Percentiles rank a stretch among this genome's conserved stretches.
These are phyloP conservation scores for Ceratocystiopsis minuta DNA, from an alignment of 2,329 filamentous ascomycete species.

Conservation along the genomic window DNA sequence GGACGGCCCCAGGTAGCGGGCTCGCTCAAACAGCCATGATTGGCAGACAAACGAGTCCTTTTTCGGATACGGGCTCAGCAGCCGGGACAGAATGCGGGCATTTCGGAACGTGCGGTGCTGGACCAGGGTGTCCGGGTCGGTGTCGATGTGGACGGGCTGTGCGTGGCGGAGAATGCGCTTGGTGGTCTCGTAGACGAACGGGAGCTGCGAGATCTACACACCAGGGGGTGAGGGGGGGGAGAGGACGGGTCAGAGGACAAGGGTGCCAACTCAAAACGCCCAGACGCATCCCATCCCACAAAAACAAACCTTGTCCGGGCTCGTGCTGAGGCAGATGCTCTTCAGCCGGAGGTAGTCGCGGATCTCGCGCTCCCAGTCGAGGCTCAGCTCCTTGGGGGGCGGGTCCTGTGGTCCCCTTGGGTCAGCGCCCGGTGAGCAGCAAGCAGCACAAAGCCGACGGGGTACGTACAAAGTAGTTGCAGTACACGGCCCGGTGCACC, in stretches of 20 bases:
- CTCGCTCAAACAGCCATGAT: slow-evolving; percentile 43
- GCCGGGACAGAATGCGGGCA: slow-evolving; percentile 22
- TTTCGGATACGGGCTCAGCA: slow-evolving; percentile 30
- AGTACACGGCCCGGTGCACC: slow-evolving; percentile 26
- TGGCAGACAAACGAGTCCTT: slow-evolving; percentile 42
- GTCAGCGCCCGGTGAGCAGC: background rate
- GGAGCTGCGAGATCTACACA: slow-evolving; percentile 24
- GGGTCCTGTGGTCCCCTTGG: slow-evolving; percentile 18
- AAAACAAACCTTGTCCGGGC: slow-evolving; percentile 22
- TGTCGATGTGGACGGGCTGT: slow-evolving; percentile 16
- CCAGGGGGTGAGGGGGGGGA: background rate
- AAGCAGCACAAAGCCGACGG: background rate
- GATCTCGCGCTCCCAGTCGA: slow-evolving; percentile 19
- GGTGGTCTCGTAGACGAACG: slow-evolving; percentile 29
- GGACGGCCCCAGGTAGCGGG: background rate
- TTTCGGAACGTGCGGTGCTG: slow-evolving; percentile 28
- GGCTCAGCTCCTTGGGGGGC: slow-evolving; percentile 10
- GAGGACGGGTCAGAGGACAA: too few species aligned
- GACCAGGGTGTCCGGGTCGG: slow-evolving; percentile 1
- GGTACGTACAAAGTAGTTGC: slow-evolving; percentile 6
- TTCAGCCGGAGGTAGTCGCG: slow-evolving; percentile 26
- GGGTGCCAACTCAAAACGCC: too few species aligned
- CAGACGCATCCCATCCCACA: too few species aligned
- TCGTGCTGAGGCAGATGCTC: slow-evolving; percentile 20
- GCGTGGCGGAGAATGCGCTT: slow-evolving; percentile 27